phyloP scores from a whole-genome alignment of 139 green algal genomes.

The Micractinium conductrix region DNA sequence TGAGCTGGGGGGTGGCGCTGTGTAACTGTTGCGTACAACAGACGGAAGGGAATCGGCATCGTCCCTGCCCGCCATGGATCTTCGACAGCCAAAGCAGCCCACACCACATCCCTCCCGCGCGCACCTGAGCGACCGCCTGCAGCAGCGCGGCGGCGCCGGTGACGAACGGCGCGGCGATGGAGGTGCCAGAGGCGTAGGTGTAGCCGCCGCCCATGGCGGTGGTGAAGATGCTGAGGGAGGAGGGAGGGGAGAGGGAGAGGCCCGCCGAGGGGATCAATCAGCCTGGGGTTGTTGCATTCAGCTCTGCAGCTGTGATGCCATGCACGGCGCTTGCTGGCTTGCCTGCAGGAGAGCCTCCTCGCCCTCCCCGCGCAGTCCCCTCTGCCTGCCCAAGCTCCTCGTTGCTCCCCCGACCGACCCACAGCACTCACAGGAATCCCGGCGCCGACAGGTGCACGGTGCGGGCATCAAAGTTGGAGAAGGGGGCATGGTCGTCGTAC shows the following conservation, averaged over 20 bases:
- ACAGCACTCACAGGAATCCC: neutral
- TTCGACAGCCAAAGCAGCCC: too few relatives aligned
- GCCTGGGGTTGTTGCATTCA: too few relatives aligned
- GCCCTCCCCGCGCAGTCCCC: neutral
- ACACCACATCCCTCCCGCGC: neutral
- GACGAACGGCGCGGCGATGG: constrained; percentile 29
- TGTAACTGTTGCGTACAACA: too few relatives aligned
- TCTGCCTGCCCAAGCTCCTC: too few relatives aligned
- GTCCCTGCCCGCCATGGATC: too few relatives aligned
- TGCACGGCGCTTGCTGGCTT: too few relatives aligned
- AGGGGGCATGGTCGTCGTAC: constrained; percentile 13
- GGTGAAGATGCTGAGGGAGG: constrained; percentile 14
- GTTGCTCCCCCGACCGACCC: too few relatives aligned
- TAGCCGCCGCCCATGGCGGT: constrained; percentile 7
- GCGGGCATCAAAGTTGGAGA: constrained; percentile 20
- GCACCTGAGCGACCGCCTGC: neutral
- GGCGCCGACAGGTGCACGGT: constrained; percentile 25
- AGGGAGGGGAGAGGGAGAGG: neutral
- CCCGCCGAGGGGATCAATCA: too few relatives aligned
- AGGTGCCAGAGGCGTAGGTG: constrained; percentile 16
- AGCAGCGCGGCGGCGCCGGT: constrained; percentile 25
- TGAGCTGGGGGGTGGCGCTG: neutral
- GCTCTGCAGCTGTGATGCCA: too few relatives aligned
- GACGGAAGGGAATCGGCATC: too few relatives aligned
- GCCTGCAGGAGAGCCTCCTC: neutral